Conservation (phyloP, 441 rosid species). For the Croton laevigatus region DNA sequence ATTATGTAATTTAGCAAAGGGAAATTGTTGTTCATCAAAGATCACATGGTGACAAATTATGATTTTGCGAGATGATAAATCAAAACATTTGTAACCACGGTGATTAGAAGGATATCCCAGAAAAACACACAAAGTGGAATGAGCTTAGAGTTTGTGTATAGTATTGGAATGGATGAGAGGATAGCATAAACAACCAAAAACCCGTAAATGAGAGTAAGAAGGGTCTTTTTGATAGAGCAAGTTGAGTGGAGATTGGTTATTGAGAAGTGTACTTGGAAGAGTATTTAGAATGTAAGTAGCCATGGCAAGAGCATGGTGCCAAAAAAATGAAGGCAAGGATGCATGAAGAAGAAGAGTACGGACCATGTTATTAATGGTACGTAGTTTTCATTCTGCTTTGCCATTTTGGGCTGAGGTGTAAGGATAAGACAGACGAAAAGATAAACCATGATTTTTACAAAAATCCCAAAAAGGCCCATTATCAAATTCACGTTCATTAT, state of each 20-base stretch:
- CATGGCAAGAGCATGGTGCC: not conserved
- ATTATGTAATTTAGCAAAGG: no score
- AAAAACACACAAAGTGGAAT: not conserved
- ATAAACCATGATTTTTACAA: not conserved
- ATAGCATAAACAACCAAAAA: not conserved
- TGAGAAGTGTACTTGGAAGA: not conserved
- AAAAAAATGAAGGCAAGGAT: not conserved
- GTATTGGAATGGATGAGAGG: not conserved
- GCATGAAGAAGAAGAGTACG: not conserved
- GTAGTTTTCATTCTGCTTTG: not conserved
- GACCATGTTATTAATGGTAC: not conserved
- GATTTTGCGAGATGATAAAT: no score
- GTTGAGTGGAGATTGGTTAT: not conserved
- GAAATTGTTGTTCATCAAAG: no score
- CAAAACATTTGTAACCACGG: no score
- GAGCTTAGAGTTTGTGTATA: not conserved
- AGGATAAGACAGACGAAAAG: slow-evolving; percentile 3
- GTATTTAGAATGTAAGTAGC: not conserved
- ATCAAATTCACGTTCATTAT: not conserved
- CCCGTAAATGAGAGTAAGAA: not conserved
- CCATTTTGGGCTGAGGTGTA: slow-evolving; percentile 7
- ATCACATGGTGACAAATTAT: no score
- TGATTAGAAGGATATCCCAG: no score
- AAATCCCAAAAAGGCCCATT: not conserved
- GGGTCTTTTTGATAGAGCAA: not conserved